Evolutionary conservation across 768 basidiomycete species (phyloP), one percentile per base, ranked within the genome.

Genomic region (Amanita polypyramis): DNA sequence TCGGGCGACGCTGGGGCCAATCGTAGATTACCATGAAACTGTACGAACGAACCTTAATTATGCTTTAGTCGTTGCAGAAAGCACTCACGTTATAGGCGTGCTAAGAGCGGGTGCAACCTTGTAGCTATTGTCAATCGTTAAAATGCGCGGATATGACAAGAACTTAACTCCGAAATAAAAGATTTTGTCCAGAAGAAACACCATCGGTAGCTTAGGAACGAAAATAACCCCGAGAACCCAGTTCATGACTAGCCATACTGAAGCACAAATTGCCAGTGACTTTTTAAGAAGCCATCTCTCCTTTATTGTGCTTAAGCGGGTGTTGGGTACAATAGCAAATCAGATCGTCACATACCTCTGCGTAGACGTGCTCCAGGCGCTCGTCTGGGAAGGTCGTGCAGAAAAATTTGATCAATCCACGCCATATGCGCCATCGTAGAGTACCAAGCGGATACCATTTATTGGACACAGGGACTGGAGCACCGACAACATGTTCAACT

Each of bases 201-300:
- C 52, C 25, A 65, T 42, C 30, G 62, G 63, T 10, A 74, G 73
- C 21, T 58, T 60, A 5, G 74, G 66, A 15, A 76, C 66, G 54
- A 81, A 76, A 9, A 69, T 66, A 23, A 70, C 68, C 4, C 73
- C 81, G 34, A 86, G 69, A 15, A 76, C 67, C 85, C 87, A 89
- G 55, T 81, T 86, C 27, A 76, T 54, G 44, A 85, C 66, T 35
- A 84, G 68, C 70, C 83, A 89, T 7, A 75, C 49, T 8, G 77
- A 68, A 5, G 80, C 77, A 74, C 79, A 81, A 7, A 81, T 52
- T 15, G 81, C 82, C 29, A 85, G 64, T 0, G 72, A 67, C 68
- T 85, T 87, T 51, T 74, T 74, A 20, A 79, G 68, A 55, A 78
- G 84, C 86, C 85, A 88, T 44, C 70, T 76, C 63, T 90, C 87